phyloP scores from a whole-genome alignment of 2,329 filamentous ascomycete genomes.

The Hymenoscyphus occultus region DNA sequence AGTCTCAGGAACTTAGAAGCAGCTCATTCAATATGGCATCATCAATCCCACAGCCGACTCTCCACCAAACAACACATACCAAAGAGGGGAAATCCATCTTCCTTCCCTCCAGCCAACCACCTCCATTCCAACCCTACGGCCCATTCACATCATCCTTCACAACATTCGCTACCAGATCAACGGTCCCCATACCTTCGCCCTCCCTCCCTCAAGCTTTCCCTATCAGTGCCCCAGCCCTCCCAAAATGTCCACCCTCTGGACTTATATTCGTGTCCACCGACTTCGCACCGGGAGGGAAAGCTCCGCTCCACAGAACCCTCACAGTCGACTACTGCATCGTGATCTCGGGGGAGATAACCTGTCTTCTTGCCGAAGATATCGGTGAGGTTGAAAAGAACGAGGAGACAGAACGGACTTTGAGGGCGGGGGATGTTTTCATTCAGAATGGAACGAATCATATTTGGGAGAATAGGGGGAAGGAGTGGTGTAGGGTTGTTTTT shows the following conservation, averaged over 20 bases:
- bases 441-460: slow-evolving; percentile 44
- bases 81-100: too few relatives aligned
- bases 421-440: slow-evolving; percentile 41
- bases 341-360: slow-evolving; percentile 41
- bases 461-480: slow-evolving; percentile 43
- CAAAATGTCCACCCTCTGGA: slow-evolving; percentile 39
- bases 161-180: slow-evolving; percentile 34
- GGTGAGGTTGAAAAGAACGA: slow-evolving; percentile 30
- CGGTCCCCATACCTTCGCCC: slow-evolving; percentile 37
- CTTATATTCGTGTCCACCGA: slow-evolving; percentile 36
- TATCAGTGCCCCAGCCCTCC: slow-evolving; percentile 16
- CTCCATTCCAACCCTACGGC: too few relatives aligned
- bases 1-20: too few relatives aligned
- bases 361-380: slow-evolving; percentile 40
- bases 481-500: slow-evolving; percentile 40
- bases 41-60: too few relatives aligned
- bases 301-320: slow-evolving; percentile 43
- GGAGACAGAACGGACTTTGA: slow-evolving; percentile 40
- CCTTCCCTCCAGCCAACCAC: too few relatives aligned
- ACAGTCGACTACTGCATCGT: slow-evolving; percentile 43
- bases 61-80: too few relatives aligned
- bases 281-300: slow-evolving; percentile 16
- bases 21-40: too few relatives aligned
- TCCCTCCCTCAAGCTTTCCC: slow-evolving; percentile 1
- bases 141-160: too few relatives aligned